These are phyloP conservation scores for Alternaria conjuncta DNA, from an alignment of 2,329 filamentous ascomycete species.

Conservation along the genomic window DNA sequence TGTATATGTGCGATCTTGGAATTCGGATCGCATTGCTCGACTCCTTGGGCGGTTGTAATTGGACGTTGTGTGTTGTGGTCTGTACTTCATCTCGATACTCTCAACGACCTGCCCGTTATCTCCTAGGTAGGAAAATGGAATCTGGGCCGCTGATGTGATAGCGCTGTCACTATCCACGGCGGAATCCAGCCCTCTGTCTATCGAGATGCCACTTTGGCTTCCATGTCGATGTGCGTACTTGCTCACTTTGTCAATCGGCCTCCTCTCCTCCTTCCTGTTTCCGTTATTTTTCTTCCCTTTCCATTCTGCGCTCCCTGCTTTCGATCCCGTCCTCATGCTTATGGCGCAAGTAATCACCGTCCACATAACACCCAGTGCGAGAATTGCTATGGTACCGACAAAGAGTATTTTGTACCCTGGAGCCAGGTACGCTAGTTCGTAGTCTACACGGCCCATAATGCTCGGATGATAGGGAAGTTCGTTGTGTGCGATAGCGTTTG, in stretches of 20 bases:
- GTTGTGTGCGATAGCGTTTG: background rate
- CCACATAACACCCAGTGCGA: conserved; percentile 13
- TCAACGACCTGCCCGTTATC: background rate
- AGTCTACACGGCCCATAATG: background rate
- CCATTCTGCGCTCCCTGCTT: background rate
- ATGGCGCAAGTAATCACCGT: conserved; percentile 18
- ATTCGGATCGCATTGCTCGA: background rate
- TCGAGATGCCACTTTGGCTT: background rate
- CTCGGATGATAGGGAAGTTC: background rate
- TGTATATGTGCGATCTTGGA: background rate
- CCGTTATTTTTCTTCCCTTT: background rate
- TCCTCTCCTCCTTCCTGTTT: background rate
- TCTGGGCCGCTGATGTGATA: background rate
- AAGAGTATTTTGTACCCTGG: conserved; percentile 5
- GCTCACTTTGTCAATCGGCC: conserved; percentile 22
- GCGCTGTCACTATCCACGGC: background rate
- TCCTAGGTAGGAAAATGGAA: background rate
- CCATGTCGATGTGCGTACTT: conserved; percentile 9
- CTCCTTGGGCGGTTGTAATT: background rate
- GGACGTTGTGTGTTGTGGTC: background rate
- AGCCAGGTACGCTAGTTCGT: conserved; percentile 14
- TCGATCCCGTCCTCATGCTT: background rate
- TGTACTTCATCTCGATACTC: background rate
- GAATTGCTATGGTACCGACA: background rate
- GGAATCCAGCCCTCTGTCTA: no score